These are phyloP conservation scores for Aspergillus candidus DNA, from an alignment of 2,329 filamentous ascomycete genomes.

Conservation along the genomic window DNA sequence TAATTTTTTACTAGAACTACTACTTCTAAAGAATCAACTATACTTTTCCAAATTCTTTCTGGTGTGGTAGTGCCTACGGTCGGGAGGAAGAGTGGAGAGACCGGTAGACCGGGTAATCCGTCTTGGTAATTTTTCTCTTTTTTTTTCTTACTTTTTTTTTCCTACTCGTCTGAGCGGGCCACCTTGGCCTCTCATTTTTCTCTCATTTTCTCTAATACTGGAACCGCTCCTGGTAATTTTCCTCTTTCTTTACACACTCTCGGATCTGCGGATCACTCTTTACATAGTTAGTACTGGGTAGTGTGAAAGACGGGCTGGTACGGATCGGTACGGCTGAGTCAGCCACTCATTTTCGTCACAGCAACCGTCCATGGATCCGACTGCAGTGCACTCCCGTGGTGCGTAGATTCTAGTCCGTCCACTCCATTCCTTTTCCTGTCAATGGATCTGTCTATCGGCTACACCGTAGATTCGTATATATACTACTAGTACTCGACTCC, in stretches of 20 bases:
- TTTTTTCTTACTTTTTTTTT: slow-evolving; percentile 1
- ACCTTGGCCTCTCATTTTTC: slow-evolving; percentile 25
- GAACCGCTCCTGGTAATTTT: too few relatives aligned
- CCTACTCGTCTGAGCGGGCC: too few relatives aligned
- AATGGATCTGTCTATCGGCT: too few relatives aligned
- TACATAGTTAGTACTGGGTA: too few relatives aligned
- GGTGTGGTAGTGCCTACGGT: slow-evolving; percentile 6
- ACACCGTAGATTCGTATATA: too few relatives aligned
- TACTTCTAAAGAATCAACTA: not conserved
- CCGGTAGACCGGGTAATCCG: slow-evolving; percentile 10
- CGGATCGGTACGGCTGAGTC: slow-evolving; percentile 27
- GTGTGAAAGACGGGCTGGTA: not conserved
- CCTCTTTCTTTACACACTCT: slow-evolving; percentile 4
- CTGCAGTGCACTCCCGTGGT: not conserved
- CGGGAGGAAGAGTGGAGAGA: too few relatives aligned
- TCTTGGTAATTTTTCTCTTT: slow-evolving; percentile 2
- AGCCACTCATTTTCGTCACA: slow-evolving; percentile 29
- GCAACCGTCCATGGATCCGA: slow-evolving; percentile 18
- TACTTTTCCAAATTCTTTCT: slow-evolving; percentile 1
- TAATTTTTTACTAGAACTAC: not conserved
- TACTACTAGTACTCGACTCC: too few relatives aligned
- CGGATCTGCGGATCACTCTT: slow-evolving; percentile 28
- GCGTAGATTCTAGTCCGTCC: too few relatives aligned
- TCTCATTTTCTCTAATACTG: slow-evolving; percentile 19
- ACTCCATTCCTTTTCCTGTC: too few relatives aligned